Percentiles rank a stretch among this genome's conserved stretches.
Evolutionary conservation across 805 yeast species (phyloP).

Genomic region (Pichia nakasei): DNA sequence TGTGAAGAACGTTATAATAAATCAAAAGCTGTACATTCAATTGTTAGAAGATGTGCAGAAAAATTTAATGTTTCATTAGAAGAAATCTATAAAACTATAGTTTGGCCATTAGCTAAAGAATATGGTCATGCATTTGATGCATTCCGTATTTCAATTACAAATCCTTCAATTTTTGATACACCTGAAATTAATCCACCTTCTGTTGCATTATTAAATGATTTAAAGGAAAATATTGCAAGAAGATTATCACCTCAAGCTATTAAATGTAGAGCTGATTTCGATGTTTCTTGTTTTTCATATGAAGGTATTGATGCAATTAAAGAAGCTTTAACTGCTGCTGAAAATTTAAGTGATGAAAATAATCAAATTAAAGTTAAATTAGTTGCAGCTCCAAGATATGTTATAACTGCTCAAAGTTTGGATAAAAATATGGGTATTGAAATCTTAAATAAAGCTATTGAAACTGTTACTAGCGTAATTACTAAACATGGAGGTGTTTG

Average conservation of each 20-base stretch:
- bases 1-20: slow-evolving; percentile 97
- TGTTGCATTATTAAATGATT: slow-evolving; percentile 68
- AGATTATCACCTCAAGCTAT: slow-evolving; percentile 97
- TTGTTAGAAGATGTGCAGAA: slow-evolving; percentile 96
- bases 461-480: slow-evolving; percentile 61
- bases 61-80: slow-evolving; percentile 86
- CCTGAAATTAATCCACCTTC: slow-evolving; percentile 52
- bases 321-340: slow-evolving; percentile 80
- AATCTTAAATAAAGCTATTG: slow-evolving; percentile 69
- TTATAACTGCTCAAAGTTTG: slow-evolving; percentile 83
- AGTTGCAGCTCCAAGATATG: slow-evolving; percentile 96
- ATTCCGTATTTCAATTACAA: slow-evolving; percentile 91
- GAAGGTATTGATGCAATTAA: slow-evolving; percentile 98
- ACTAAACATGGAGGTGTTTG: slow-evolving; percentile 73
- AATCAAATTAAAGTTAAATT: slow-evolving; percentile 88
- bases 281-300: slow-evolving; percentile 92
- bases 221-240: slow-evolving; percentile 78
- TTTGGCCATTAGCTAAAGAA: slow-evolving; percentile 95
- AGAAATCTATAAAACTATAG: slow-evolving; percentile 75
- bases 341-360: slow-evolving; percentile 69
- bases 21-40: slow-evolving; percentile 97
- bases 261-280: slow-evolving; percentile 97
- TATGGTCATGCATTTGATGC: slow-evolving; percentile 98
- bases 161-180: slow-evolving; percentile 77
- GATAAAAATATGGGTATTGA: slow-evolving; percentile 88